Evolutionary conservation across 345 rosid species (phyloP), one percentile per base, ranked within the genome.

Genomic region (Fremontodendron californicum): DNA sequence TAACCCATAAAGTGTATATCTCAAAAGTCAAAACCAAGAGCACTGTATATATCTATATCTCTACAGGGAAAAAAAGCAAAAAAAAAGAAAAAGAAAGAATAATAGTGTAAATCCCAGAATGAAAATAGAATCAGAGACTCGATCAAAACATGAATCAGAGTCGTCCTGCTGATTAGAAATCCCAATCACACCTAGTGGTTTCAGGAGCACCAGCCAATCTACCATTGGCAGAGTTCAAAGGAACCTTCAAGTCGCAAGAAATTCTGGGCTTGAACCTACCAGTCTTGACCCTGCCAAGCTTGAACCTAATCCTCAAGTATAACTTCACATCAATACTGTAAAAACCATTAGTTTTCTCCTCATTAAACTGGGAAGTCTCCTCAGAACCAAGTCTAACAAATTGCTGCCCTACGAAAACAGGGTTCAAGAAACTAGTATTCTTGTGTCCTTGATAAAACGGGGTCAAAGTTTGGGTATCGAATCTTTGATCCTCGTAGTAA

Each of bases 401-500:
- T 2, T 81, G 55, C 63, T 86, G 81, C 9, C 96, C 92, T 15
- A 46, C 31, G 57, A 92, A 88, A 40, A 19, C 71, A 6, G 93
- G 78, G 18, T 21, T 80, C 73, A 92, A 78, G 46, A 76, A 46
- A 21, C 87, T 94, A 3, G 96, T 91, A 51, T 81, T 92, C 85
- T 92, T 94, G 80, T 89, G 92, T 18, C 97, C 98, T 69, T 94
- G 96, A 49, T 89, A 94, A 71, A 94, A 92, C n/a, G 93, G 90
- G 43, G 76, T 52, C 54, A 89, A 68, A 15, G 39, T 13, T 10
- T 23, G 45, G 11, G 83, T 9, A 13, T 65, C 72, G 31, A 94
- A 77, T 75, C 96, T 78, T 23, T 78, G 75, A 52, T 79, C 88
- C 0, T 83, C 82, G 51, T 85, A 90, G 62, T 76, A 84, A n/a